Conservation (phyloP, 345 rosid genomes). For the Arabis hirsuta region DNA sequence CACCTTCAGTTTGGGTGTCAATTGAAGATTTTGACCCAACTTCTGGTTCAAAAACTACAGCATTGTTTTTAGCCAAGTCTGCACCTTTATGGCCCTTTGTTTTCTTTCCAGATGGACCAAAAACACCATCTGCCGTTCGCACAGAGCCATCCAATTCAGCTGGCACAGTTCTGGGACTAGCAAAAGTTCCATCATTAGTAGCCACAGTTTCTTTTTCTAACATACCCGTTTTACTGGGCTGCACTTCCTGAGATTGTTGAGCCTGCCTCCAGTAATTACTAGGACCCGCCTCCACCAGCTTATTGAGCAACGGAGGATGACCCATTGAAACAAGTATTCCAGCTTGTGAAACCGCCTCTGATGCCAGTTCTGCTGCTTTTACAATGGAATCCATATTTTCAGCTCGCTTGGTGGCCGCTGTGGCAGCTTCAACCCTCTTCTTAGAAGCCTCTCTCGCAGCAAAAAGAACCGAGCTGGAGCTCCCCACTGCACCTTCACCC, state of each 20-base stretch:
- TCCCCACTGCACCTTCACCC: constrained; percentile 54
- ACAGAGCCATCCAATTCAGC: constrained; percentile 52
- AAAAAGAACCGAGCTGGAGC: constrained; percentile 64
- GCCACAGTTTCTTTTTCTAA: constrained; percentile 45
- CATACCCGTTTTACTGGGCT: constrained; percentile 41
- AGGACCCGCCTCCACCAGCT: constrained; percentile 75
- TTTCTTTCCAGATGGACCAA: constrained; percentile 51
- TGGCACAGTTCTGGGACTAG: constrained; percentile 42
- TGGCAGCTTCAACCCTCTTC: constrained; percentile 83
- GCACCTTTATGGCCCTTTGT: constrained; percentile 50
- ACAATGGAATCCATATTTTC: constrained; percentile 91
- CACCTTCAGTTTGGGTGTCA: constrained; percentile 45
- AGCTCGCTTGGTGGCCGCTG: constrained; percentile 90
- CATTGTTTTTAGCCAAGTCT: constrained; percentile 49
- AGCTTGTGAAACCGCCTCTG: constrained; percentile 92
- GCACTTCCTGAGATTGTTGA: constrained; percentile 46
- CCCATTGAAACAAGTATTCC: constrained; percentile 91
- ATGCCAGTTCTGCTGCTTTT: constrained; percentile 95
- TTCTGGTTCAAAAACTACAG: constrained; percentile 52
- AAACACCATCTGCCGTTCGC: constrained; percentile 49
- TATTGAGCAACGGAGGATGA: constrained; percentile 63
- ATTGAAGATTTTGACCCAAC: constrained; percentile 45
- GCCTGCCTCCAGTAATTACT: constrained; percentile 71
- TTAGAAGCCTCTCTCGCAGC: constrained; percentile 89
- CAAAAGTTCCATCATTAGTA: constrained; percentile 47